Evolutionary conservation across 371 early-diverging fungal genomes (phyloP), one percentile per base, ranked within the genome.

Genomic region (Mucor saturninus): DNA sequence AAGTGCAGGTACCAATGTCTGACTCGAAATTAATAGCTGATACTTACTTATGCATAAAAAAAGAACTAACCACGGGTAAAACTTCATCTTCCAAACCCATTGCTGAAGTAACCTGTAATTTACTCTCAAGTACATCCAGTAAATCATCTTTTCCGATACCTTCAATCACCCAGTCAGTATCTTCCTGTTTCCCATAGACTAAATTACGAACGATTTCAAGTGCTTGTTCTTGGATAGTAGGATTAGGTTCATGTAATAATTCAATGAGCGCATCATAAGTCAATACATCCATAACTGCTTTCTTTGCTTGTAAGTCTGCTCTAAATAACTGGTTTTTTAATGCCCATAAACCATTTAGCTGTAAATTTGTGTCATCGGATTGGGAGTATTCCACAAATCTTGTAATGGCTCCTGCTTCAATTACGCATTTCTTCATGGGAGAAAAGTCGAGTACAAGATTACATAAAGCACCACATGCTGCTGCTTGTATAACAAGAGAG

Each of bases 361-460:
- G 79, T 9, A 94, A 69, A 29, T 73, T 73, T 10, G 77, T 39
- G 46, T 88, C 80, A 0, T 65, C 68, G 5, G 80, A 83, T 21
- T 74, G 73, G 2, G 88, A 80, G 64, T 91, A 83, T 21, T 79
- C 77, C 2, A 93, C 91, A 60, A 95, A 82, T 14, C 81, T 79
- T 39, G 86, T 82, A 13, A 95, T 86, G 1, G 91, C 92, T 4
- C 93, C 93, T 26, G 83, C 83, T 51, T 93, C 93, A 62, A 94
- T 76, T 8, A 94, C 86, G 13, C 79, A 83, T 78, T 87, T 86
- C 63, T 92, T 93, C 92, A 95, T 93, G 0, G 96, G 94, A 9
- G 91, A 90, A 59, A 95, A 93, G 50, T 94, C 94, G 14, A 95
- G 74, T 1, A 93, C 92, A 45, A 95, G 80, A 62, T 95, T 95